phyloP scores from a whole-genome alignment of 805 yeast genomes.

The Metschnikowia hibisci region DNA sequence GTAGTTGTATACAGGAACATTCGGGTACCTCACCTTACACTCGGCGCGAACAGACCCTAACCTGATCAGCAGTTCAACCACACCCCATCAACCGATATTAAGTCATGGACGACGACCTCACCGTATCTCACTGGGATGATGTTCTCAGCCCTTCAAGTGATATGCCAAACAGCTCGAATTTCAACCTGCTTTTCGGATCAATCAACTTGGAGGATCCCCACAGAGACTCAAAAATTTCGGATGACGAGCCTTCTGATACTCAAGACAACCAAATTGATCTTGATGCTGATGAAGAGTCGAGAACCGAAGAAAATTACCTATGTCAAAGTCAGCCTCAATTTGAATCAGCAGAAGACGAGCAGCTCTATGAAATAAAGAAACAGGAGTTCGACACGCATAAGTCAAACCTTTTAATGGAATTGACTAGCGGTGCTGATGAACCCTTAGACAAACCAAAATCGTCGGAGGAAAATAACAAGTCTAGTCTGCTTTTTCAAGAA shows the following conservation, averaged over 20 bases:
- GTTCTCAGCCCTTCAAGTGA: slow-evolving; percentile 34
- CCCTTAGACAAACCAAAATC: slow-evolving; percentile 10
- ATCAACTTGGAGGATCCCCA: slow-evolving; percentile 15
- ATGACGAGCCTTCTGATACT: slow-evolving; percentile 11
- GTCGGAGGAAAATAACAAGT: slow-evolving; percentile 15
- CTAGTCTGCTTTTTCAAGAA: slow-evolving; percentile 33
- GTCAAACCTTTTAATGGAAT: slow-evolving; percentile 13
- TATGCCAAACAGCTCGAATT: slow-evolving; percentile 3
- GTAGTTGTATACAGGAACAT: too few species aligned
- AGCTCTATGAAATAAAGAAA: slow-evolving; percentile 29
- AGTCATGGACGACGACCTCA: slow-evolving; percentile 46
- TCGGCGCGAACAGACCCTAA: neutral
- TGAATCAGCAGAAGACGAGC: slow-evolving; percentile 19
- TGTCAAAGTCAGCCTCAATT: slow-evolving; percentile 3
- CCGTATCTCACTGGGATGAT: slow-evolving; percentile 63
- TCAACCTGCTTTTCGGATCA: slow-evolving; percentile 14
- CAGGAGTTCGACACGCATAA: slow-evolving; percentile 31
- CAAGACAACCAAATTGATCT: slow-evolving; percentile 17
- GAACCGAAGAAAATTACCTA: neutral
- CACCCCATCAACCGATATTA: neutral
- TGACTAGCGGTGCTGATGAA: slow-evolving; percentile 13
- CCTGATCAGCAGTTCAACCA: neutral
- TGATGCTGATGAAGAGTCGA: slow-evolving; percentile 10
- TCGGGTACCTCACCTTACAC: too few species aligned
- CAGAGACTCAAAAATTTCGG: slow-evolving; percentile 8